Base-by-base conservation (phyloP, 164 flowering plant genomes). In the Kingdonia uniflora region DNA sequence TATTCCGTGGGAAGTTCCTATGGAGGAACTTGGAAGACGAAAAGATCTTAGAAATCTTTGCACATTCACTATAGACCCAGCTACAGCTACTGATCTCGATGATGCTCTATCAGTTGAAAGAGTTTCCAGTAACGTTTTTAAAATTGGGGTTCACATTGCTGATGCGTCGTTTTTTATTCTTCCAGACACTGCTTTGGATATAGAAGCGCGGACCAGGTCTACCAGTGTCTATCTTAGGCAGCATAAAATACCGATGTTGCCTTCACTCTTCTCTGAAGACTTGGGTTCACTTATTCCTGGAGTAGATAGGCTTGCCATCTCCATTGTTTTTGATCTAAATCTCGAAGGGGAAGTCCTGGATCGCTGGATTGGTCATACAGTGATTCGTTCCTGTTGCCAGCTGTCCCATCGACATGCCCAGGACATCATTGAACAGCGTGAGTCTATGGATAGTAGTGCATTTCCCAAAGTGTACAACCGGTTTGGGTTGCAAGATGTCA, bases 101-200 rank as follows among this genome's bases (percentile, higher is more conserved):
- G 99, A 89, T 77, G 97, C 97, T 35, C 61, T 94, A 17, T 94
- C 99, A n/a, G 61, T 83, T 71, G 80, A 87, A 64, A 76, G 22
- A 51, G 33, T 81, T 42, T 58, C 95, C 2, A 68, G 65, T 59
- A 79, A 73, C 41, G 62, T 60, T 57, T 72, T 57, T 42, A 80
- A 89, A 68, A 78, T 88, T 11, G 97, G 99, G 46, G 81, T 88
- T 37, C 99, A 94, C 69, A 80, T 94, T 68, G 80, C 97, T 41
- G 99, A 88, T 72, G 95, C 59, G 2, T 86, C 99, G 13, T 85
- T 78, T 65, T 94, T 88, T 76, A 84, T 86, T 61, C 64, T 58
- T 51, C 92, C 99, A 14, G 77, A 67, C 56, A 74, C 97, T 20
- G 64, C 79, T 6, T 64, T 94, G 37, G 99, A 94, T 53, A 51